A percentile compares a stretch with the other conserved stretches of the same genome.
These are phyloP conservation scores for Gracilaria caudata DNA, from an alignment of 23 red algal species.

Conservation along the genomic window DNA sequence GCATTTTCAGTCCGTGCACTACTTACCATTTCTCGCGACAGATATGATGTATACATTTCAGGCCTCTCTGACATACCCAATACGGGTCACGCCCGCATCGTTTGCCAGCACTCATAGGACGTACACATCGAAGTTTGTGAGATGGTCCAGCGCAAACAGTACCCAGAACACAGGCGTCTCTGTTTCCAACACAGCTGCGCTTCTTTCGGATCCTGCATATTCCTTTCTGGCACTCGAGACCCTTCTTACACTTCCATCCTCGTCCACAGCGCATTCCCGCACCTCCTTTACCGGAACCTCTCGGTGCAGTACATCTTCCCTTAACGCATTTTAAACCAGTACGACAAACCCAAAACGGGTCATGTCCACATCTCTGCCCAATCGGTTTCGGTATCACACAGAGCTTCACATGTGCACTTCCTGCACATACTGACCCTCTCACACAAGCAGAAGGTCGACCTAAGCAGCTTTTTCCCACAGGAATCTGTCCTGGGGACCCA, in stretches of 20 bases:
- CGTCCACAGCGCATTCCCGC: neutral
- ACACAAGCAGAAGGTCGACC: neutral
- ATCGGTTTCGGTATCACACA: constrained; percentile 35
- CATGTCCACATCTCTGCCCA: constrained; percentile 12
- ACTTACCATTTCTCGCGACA: neutral
- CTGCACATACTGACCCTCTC: constrained; percentile 8
- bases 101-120: neutral
- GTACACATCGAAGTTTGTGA: constrained; percentile 20
- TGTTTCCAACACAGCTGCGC: neutral
- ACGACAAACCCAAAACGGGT: constrained; percentile 27
- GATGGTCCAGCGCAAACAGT: constrained; percentile 17
- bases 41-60: too few relatives aligned
- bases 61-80: too few relatives aligned
- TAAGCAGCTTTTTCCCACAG: neutral
- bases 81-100: too few relatives aligned
- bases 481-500: neutral
- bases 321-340: constrained; percentile 11
- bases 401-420: neutral
- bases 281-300: neutral
- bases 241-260: neutral
- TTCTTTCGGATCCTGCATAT: constrained; percentile 3
- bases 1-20: too few relatives aligned
- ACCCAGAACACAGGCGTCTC: neutral
- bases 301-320: too few relatives aligned
- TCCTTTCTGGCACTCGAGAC: neutral